Evolutionary conservation across 495 filamentous ascomycete species (phyloP), one percentile per base, ranked within the genome.

Genomic region (Parathielavia appendiculata): DNA sequence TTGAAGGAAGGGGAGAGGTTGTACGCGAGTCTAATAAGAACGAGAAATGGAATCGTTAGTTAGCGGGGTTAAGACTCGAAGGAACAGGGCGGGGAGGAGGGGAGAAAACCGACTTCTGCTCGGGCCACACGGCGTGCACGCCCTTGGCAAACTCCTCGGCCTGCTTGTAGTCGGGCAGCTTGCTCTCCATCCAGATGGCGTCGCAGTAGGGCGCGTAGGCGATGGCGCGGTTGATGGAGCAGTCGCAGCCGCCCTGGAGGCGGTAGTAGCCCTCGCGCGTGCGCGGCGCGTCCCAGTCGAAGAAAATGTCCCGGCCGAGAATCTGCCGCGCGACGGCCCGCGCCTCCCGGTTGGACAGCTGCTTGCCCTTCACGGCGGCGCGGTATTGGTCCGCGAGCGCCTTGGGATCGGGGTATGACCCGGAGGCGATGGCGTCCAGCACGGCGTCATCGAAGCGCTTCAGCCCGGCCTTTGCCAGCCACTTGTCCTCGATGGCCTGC

Each of bases 1-100:
- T 97, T 97, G 86, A 98, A 98, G 40, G 91, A 96, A 30, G 95
- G 95, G 0, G 91, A 96, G 52, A 98, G 86, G 77, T 97, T 97
- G 78, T 97, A 98, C 6, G 93, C 86, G 61, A 97, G 85, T 73
- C 88, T 91, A 58, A 4, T 5, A 23, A 26, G 54, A 8, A 12
- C 4, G 12, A 50, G 56, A 13, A 13, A 22, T n/a, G 35, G 39
- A n/a, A 6, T 17, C 16, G 11, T 19, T 4, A 19, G 12, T 34
- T 43, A 13, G 39, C 7, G 0, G 19, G 19, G 41, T 9, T 34
- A 40, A 1, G 39, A 40, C 40, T n/a, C 16, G 39, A 50, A 38
- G 35, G 32, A 40, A 6, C 17, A 49, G 38, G 36, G 36, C 45
- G 35, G 32, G 32, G 19, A 34, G 34, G 46, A 30, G n/a, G 22